These are phyloP conservation scores for Seiridium unicorne DNA, from an alignment of 2,329 filamentous ascomycete genomes.

Conservation along the genomic window DNA sequence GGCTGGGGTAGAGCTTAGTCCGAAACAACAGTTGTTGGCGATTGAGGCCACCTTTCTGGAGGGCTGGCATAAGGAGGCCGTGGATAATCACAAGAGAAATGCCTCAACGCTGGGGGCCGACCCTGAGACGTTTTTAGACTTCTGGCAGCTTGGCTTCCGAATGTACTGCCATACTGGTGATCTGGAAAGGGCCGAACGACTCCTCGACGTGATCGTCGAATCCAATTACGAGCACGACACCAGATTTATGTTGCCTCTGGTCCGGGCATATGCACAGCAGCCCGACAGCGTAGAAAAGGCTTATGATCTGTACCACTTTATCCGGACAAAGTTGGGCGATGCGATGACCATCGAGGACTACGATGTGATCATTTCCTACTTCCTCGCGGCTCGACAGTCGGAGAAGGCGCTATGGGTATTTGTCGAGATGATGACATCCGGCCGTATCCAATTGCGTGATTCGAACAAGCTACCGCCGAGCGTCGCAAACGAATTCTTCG, in stretches of 20 bases:
- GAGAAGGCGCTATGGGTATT: conserved; percentile 74
- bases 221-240: conserved; percentile 43
- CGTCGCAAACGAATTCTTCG: conserved; percentile 74
- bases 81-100: conserved; percentile 62
- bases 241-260: conserved; percentile 65
- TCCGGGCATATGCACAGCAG: conserved; percentile 61
- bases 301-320: conserved; percentile 64
- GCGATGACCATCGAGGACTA: conserved; percentile 72
- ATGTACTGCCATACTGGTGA: conserved; percentile 61
- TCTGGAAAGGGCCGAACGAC: conserved; percentile 55
- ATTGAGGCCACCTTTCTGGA: conserved; percentile 67
- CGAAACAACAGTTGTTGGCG: conserved; percentile 61
- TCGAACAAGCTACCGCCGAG: conserved; percentile 42
- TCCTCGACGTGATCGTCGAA: conserved; percentile 53
- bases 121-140: conserved; percentile 47
- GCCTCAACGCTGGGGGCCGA: conserved; percentile 50
- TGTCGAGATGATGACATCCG: conserved; percentile 82
- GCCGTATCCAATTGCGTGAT: conserved; percentile 46
- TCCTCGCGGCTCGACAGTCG: conserved; percentile 64
- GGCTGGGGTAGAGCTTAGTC: conserved; percentile 52
- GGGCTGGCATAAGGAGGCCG: conserved; percentile 57
- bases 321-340: conserved; percentile 59
- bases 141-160: conserved; percentile 64
- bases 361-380: conserved; percentile 69
- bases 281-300: conserved; percentile 52